Evolutionary conservation across 108 stramenopile species (phyloP).

Genomic region (Cyclostephanos invisitatus): DNA sequence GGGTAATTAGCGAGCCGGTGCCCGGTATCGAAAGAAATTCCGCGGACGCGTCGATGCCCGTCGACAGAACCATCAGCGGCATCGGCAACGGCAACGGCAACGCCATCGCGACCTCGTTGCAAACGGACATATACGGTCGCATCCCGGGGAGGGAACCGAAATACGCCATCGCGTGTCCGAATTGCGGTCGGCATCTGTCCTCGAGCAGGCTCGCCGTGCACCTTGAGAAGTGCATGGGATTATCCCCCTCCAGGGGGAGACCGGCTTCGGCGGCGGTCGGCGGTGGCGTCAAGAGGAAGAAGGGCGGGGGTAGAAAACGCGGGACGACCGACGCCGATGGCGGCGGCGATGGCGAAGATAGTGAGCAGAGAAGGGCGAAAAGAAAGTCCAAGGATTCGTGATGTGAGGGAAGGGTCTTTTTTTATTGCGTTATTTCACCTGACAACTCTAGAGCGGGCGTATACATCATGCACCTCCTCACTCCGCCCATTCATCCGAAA

Average conservation of each 20-base stretch:
- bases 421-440: too few relatives aligned
- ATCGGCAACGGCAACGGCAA: neutral
- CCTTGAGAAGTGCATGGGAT: slow-evolving; percentile 6
- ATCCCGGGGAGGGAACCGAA: slow-evolving; percentile 6
- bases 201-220: slow-evolving; percentile 4
- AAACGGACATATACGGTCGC: slow-evolving; percentile 7
- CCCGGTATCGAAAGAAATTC: too few relatives aligned
- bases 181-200: slow-evolving; percentile 3
- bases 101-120: neutral
- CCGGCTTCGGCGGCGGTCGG: neutral
- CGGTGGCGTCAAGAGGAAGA: neutral
- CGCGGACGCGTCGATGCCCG: too few relatives aligned
- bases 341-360: neutral
- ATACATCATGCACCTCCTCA: neutral
- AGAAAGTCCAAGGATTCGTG: slow-evolving; percentile 27
- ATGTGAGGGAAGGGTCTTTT: neutral
- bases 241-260: neutral
- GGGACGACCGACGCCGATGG: neutral
- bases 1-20: too few relatives aligned
- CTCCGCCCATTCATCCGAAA: neutral
- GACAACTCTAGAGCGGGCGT: neutral
- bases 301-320: neutral
- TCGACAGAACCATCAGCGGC: neutral
- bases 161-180: slow-evolving; percentile 4
- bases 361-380: neutral